Base-by-base conservation (phyloP, 176 grass and related monocot genomes). In the Chrysopogon serrulatus region DNA sequence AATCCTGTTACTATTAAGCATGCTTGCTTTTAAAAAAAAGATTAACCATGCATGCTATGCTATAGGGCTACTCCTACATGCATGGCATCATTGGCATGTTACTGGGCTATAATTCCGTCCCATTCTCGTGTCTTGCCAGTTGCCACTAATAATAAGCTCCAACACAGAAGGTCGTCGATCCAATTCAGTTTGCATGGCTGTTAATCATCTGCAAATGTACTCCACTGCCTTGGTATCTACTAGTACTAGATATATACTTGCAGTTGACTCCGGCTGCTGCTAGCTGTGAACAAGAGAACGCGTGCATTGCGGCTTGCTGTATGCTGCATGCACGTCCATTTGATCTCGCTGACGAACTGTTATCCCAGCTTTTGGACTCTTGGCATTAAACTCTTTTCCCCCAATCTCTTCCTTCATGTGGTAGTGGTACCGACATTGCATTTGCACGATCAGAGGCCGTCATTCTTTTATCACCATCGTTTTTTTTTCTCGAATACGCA, bases 341-440 rank as follows among this genome's bases (percentile, higher is more conserved):
- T 45, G 65, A 73, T 86, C 76, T 39, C 48, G 84, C 76, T 86
- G 41, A 86, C 51, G 67, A 86, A 79, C 33, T 72, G 39, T 71
- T 36, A 62, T 79, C 65, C 40, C 69, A 70, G 26, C 17, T 65
- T 53, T 73, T 86, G 76, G 54, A 73, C 43, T 53, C 45, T 41
- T 9, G 57, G 15, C 84, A 64, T 79, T n/a, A 39, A 10, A 54
- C 19, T 53, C 48, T 45, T 8, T 42, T 32, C 6, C 64, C 35
- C 37, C 51, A 28, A 70, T 47, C 37, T 70, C 64, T 3, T 60
- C 74, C 51, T 45, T 21, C 21, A 19, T 19, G 70, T 19, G 26
- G 36, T 21, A 13, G 13, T 15, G 2, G 11, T 23, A 54, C 34
- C 30, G 26, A 17, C 30, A 19, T 23, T 11, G 15, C 5, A n/a